Conservation (phyloP, 441 rosid species). For the Erysimum pusillum region DNA sequence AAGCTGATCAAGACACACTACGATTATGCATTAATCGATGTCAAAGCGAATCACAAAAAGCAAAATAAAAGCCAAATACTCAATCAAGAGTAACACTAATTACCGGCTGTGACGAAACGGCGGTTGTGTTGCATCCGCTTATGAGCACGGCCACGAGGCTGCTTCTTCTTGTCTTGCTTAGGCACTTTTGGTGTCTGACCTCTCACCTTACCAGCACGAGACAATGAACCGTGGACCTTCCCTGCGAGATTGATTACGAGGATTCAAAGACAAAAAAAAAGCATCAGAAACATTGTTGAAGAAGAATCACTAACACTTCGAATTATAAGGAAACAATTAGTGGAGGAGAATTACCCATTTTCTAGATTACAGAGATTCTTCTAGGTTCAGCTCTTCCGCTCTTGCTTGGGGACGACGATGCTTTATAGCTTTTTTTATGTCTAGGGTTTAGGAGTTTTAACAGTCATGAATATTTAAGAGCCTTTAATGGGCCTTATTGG, state of each 20-base stretch:
- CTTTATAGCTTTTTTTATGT: not conserved
- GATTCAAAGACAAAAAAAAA: not conserved
- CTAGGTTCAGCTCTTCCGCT: not conserved
- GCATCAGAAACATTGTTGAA: not conserved
- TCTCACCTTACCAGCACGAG: constrained; percentile 87
- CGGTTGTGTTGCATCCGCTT: constrained; percentile 66
- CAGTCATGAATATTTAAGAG: not conserved
- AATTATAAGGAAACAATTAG: not conserved
- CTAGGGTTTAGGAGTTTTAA: not conserved
- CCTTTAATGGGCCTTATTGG: not conserved
- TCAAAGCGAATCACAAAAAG: too few species aligned
- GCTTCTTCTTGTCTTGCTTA: constrained; percentile 72
- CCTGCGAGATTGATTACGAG: constrained; percentile 47
- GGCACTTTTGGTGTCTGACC: constrained; percentile 76
- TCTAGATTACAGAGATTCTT: not conserved
- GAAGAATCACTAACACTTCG: not conserved
- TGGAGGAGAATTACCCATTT: not conserved
- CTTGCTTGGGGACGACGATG: too few species aligned
- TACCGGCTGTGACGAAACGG: too few species aligned
- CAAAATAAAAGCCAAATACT: too few species aligned
- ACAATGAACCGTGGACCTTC: constrained; percentile 91
- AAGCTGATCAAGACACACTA: too few species aligned
- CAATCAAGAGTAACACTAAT: too few species aligned
- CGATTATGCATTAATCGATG: too few species aligned
- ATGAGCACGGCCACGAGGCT: constrained; percentile 73